A percentile compares a stretch with the other conserved stretches of the same genome.
Evolutionary conservation across 345 rosid genomes (phyloP).

Genomic region (Eucalyptus albens): DNA sequence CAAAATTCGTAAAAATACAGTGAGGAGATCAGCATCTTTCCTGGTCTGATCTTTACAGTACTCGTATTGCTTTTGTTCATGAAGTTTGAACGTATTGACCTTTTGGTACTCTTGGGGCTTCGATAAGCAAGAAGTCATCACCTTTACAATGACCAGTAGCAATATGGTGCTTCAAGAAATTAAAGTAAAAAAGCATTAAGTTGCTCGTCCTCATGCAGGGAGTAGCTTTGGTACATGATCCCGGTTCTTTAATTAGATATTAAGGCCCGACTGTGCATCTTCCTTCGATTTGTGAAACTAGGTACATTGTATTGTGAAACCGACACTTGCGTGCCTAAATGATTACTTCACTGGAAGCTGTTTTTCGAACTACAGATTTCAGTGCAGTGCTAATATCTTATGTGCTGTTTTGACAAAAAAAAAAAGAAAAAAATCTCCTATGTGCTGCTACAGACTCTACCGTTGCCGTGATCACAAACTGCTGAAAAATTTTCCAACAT

Average conservation of each 20-base stretch:
- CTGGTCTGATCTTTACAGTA: neutral
- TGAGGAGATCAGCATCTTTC: neutral
- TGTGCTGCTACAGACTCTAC: neutral
- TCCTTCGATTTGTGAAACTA: neutral
- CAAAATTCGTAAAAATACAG: neutral
- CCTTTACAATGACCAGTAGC: neutral
- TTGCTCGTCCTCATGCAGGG: neutral
- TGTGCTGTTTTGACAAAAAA: neutral
- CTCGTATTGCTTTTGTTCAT: neutral
- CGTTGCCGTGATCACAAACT: neutral
- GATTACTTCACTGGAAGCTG: neutral
- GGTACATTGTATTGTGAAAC: neutral
- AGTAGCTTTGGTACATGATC: neutral
- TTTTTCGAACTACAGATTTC: neutral
- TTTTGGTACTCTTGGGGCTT: neutral
- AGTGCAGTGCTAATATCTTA: accelerated
- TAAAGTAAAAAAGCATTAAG: neutral
- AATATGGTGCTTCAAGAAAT: neutral
- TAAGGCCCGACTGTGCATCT: neutral
- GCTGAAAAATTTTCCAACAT: neutral
- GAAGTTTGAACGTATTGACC: neutral
- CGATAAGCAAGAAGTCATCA: neutral
- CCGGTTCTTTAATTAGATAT: neutral
- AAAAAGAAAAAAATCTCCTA: neutral
- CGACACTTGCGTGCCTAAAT: neutral